Percentiles rank a stretch among this genome's conserved stretches.
These are phyloP conservation scores for Termitomyces sp. DNA, from an alignment of 768 basidiomycete species.

Conservation along the genomic window DNA sequence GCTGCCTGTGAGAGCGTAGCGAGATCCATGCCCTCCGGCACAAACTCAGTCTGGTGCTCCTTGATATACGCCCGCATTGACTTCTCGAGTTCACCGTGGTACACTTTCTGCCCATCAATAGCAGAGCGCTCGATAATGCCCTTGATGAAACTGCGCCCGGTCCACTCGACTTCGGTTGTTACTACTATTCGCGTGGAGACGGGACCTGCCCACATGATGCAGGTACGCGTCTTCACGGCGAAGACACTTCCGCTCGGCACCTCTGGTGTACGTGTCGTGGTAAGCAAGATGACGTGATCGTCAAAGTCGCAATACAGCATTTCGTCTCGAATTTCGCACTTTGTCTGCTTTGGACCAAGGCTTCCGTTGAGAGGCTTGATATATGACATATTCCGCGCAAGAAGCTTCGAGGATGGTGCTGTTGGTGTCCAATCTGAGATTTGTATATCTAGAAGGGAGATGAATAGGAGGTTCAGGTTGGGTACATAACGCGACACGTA, in stretches of 20 bases:
- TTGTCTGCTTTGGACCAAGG: constrained; percentile 91
- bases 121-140: constrained; percentile 90
- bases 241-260: constrained; percentile 94
- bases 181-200: constrained; percentile 77
- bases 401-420: constrained; percentile 53
- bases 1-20: constrained; percentile 44
- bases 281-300: constrained; percentile 74
- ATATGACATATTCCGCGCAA: constrained; percentile 90
- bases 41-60: constrained; percentile 85
- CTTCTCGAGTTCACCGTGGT: constrained; percentile 77
- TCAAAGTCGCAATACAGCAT: constrained; percentile 76
- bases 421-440: constrained; percentile 91
- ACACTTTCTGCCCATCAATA: constrained; percentile 87
- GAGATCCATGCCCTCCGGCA: constrained; percentile 73
- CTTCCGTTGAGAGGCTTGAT: constrained; percentile 88
- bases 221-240: constrained; percentile 89
- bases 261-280: constrained; percentile 90
- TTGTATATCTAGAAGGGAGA: constrained; percentile 67
- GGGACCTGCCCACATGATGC: constrained; percentile 88
- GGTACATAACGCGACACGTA: constrained; percentile 31
- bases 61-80: constrained; percentile 87
- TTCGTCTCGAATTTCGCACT: constrained; percentile 93
- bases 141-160: constrained; percentile 94
- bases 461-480: background rate
- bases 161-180: constrained; percentile 93